Conservation (phyloP, 73 alveolate genomes). For the Tetrahymena malaccensis region DNA sequence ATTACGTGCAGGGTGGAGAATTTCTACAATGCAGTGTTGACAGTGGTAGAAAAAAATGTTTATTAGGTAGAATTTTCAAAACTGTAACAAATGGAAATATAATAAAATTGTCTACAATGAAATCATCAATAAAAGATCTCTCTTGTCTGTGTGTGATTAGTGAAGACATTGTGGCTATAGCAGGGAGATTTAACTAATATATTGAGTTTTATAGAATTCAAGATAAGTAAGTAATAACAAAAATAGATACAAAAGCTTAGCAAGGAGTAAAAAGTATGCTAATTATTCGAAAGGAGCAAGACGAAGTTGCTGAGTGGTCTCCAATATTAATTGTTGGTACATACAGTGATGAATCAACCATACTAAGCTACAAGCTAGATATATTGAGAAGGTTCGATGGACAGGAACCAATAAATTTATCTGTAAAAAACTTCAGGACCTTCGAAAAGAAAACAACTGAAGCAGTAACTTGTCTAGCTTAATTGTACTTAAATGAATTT, state of each 20-base stretch:
- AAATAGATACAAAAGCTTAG: conserved; percentile 17
- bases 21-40: not conserved
- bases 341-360: not conserved
- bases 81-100: conserved; percentile 19
- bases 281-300: conserved; percentile 3
- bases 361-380: not conserved
- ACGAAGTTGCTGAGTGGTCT: conserved; percentile 15
- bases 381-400: conserved; percentile 11
- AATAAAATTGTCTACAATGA: conserved; percentile 7
- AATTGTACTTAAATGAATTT: conserved; percentile 16
- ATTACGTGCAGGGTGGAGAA: not conserved
- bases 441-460: not conserved
- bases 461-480: conserved; percentile 24
- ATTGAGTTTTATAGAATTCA: conserved; percentile 10
- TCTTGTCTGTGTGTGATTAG: conserved; percentile 16
- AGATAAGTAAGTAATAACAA: conserved; percentile 1
- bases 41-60: conserved; percentile 2
- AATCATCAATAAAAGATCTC: conserved; percentile 5
- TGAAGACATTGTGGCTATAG: conserved; percentile 5
- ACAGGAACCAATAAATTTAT: not conserved
- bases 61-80: conserved; percentile 11
- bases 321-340: conserved; percentile 11
- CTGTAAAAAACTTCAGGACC: conserved; percentile 6
- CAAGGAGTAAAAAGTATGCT: conserved; percentile 20
- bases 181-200: conserved; percentile 4